These are phyloP conservation scores for Coemansia sp. DNA, from an alignment of 192 early-diverging fungal species.

Conservation along the genomic window DNA sequence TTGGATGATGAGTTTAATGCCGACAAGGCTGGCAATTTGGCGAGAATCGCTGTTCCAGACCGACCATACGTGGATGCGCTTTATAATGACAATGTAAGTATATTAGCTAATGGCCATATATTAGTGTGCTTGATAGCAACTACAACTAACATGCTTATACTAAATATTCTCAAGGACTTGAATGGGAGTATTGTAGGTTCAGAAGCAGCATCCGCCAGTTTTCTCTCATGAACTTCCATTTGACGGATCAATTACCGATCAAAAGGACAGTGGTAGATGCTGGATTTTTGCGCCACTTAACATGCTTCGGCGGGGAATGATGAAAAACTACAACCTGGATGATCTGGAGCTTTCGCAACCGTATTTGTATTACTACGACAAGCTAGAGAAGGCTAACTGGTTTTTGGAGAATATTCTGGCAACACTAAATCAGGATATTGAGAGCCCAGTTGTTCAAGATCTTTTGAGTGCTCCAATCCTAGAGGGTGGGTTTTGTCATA, in stretches of 20 bases:
- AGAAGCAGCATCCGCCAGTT: slow-evolving; percentile 30
- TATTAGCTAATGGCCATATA: too few species aligned
- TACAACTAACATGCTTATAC: too few species aligned
- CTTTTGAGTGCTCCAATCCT: slow-evolving; percentile 61
- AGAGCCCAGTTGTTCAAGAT: slow-evolving; percentile 67
- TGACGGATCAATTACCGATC: slow-evolving; percentile 62
- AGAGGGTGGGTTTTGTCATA: slow-evolving; percentile 78
- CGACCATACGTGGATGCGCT: too few species aligned
- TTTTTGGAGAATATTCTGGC: slow-evolving; percentile 76
- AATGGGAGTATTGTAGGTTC: slow-evolving; percentile 4
- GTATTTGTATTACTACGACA: slow-evolving; percentile 75
- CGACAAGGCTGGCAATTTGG: too few species aligned
- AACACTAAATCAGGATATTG: slow-evolving; percentile 59
- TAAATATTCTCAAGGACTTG: too few species aligned
- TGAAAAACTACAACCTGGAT: slow-evolving; percentile 74
- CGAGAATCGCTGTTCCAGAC: too few species aligned
- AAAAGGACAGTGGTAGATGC: slow-evolving; percentile 72
- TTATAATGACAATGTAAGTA: too few species aligned
- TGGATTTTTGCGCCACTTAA: slow-evolving; percentile 83
- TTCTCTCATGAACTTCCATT: slow-evolving; percentile 51
- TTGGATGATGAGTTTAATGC: too few species aligned
- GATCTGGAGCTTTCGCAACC: slow-evolving; percentile 78
- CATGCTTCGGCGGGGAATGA: slow-evolving; percentile 65
- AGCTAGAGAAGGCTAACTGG: slow-evolving; percentile 80
- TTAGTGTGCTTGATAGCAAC: too few species aligned